Evolutionary conservation across 257 asterid species (phyloP).

Genomic region (Linderniella brevidens): DNA sequence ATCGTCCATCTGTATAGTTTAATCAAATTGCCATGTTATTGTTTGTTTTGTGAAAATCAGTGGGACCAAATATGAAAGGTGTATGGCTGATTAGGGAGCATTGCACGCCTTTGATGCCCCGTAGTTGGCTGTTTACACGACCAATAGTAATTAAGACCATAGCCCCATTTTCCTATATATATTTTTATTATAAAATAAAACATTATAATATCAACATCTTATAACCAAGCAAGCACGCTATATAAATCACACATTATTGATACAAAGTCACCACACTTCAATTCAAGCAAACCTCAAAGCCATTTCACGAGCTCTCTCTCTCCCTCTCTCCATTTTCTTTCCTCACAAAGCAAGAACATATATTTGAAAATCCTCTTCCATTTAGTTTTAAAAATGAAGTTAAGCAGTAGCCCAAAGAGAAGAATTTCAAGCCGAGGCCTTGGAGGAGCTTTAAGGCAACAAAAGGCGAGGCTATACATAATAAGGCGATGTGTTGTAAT

Average conservation of each 20-base stretch:
- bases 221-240: slow-evolving; percentile 12
- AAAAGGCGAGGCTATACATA: slow-evolving; percentile 70
- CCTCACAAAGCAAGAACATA: too few species aligned
- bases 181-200: too few species aligned
- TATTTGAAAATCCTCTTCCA: too few species aligned
- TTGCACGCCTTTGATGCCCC: slow-evolving; percentile 31
- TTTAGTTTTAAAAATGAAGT: slow-evolving; percentile 29
- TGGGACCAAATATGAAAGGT: too few species aligned
- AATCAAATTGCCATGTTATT: too few species aligned
- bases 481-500: slow-evolving; percentile 70
- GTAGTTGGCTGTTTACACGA: slow-evolving; percentile 45
- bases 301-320: too few species aligned
- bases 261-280: background rate
- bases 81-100: slow-evolving; percentile 23
- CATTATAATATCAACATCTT: too few species aligned
- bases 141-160: slow-evolving; percentile 32
- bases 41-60: too few species aligned
- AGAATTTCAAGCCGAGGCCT: slow-evolving; percentile 61
- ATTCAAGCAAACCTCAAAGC: background rate
- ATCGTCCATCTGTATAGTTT: too few species aligned
- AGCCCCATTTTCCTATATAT: background rate
- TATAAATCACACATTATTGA: slow-evolving; percentile 17
- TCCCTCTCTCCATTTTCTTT: too few species aligned
- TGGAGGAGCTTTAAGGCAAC: slow-evolving; percentile 64
- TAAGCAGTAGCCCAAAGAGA: slow-evolving; percentile 41